Evolutionary conservation across 2,329 filamentous ascomycete genomes (phyloP), one percentile per base, ranked within the genome.

Genomic region (Ophiocordyceps australis): DNA sequence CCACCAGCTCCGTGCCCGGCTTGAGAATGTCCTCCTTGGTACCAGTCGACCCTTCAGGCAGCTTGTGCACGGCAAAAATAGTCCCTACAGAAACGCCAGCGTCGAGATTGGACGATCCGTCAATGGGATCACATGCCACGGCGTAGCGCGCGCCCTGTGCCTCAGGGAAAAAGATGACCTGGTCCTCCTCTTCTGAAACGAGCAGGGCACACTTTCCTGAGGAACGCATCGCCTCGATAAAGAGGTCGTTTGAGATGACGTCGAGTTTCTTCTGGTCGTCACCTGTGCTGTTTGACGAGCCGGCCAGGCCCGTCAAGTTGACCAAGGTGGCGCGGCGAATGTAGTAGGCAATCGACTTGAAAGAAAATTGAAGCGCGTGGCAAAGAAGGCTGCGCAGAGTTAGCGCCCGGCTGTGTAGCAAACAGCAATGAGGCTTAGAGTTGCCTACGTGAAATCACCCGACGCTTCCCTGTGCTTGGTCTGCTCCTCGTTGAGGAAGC

Each of bases 191-290:
- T 54, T 98, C 89, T 1, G 89, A 98, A n/a, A 98, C 85, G 19
- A 98, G 63, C 31, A 95, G 61, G 27, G 82, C 74, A 49, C 85
- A 89, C 53, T 83, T 85, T 42, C 82, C 85, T 16, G 79, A 93
- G 27, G 81, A 86, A 39, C 71, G 72, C 89, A 98, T 95, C 35
- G 85, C 80, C 33, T 81, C 75, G 46, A 98, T 80, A 60, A 98
- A 98, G 42, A 98, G 66, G 50, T 98, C 89, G 51, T 98, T 95
- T 50, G 85, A 86, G 48, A 98, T 95, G 32, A 98, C 86, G 50
- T 98, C 89, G 34, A 98, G 80, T 62, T 98, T 98, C 72, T 98
- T 98, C 54, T 98, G 89, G 50, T 95, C 89, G 53, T 98, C 89
- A 37, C 89, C 89, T 4, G 89, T 95, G 28, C 66, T 81, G 58